These are phyloP conservation scores for Yamadazyma songkhlaensis DNA, from an alignment of 1,139 yeast species.

Conservation along the genomic window DNA sequence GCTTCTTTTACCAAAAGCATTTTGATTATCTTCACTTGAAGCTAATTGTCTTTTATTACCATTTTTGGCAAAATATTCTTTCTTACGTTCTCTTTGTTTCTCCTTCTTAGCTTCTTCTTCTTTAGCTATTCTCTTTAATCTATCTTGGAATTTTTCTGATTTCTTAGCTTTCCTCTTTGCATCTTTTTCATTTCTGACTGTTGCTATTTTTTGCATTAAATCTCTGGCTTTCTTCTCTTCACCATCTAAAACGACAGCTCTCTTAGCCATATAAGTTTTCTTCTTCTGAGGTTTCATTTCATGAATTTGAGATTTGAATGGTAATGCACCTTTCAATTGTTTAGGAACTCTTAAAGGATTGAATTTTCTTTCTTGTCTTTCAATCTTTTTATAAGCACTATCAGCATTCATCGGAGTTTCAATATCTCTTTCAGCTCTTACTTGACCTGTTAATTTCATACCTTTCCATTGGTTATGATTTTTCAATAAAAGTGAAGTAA, in stretches of 20 bases:
- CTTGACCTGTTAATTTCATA: constrained; percentile 91
- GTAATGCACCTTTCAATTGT: constrained; percentile 70
- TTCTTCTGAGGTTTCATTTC: constrained; percentile 87
- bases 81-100: constrained; percentile 80
- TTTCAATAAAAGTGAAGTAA: constrained; percentile 75
- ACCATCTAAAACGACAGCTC: constrained; percentile 91
- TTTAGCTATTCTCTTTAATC: constrained; percentile 72
- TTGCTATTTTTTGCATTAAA: constrained; percentile 81
- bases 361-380: constrained; percentile 83
- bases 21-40: constrained; percentile 35
- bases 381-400: constrained; percentile 74
- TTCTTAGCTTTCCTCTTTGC: constrained; percentile 74
- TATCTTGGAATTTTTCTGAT: constrained; percentile 70
- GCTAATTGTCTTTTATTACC: constrained; percentile 63
- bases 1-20: constrained; percentile 32
- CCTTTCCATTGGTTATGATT: constrained; percentile 92
- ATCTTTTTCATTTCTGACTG: constrained; percentile 83
- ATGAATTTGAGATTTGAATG: constrained; percentile 87
- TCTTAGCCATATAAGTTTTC: constrained; percentile 78
- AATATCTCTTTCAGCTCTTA: constrained; percentile 72
- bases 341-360: constrained; percentile 85
- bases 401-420: constrained; percentile 67
- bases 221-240: constrained; percentile 94
- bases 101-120: constrained; percentile 68
- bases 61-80: constrained; percentile 75